Evolutionary conservation across 108 stramenopile species (phyloP).

Genomic region (Skeletonema grethae): DNA sequence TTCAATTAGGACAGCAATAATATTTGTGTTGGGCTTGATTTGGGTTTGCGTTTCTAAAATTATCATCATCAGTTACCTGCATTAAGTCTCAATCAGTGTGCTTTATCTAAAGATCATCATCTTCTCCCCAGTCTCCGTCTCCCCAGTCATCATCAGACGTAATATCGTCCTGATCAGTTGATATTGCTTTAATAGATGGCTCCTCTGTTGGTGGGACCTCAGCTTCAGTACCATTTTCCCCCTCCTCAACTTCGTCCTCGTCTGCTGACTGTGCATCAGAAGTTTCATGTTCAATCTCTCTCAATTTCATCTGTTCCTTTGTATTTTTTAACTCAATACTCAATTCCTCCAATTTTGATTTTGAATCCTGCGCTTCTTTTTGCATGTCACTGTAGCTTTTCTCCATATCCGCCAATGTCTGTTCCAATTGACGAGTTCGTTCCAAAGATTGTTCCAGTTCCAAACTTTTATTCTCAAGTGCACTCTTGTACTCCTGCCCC

Average conservation of each 20-base stretch:
- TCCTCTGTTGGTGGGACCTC: background rate
- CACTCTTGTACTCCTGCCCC: background rate
- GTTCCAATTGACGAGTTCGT: constrained; percentile 8
- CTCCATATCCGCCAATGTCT: constrained; percentile 11
- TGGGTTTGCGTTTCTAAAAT: no score
- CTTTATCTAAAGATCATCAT: constrained; percentile 12
- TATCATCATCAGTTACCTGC: no score
- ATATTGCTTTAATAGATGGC: background rate
- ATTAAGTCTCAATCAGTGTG: background rate
- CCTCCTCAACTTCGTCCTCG: background rate
- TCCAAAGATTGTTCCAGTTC: constrained; percentile 7
- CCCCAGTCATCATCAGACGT: constrained; percentile 24
- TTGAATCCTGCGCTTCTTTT: constrained; percentile 12
- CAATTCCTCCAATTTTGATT: constrained; percentile 6
- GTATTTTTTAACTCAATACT: background rate
- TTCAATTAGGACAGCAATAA: background rate
- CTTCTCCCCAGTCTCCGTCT: constrained; percentile 22
- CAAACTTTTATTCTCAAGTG: background rate
- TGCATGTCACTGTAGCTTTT: background rate
- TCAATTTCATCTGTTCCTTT: background rate
- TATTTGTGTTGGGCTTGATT: no score
- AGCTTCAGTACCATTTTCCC: background rate
- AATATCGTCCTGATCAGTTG: background rate
- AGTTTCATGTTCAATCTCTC: background rate
- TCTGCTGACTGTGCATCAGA: background rate